Evolutionary conservation across 805 yeast species (phyloP).

Genomic region (Jamesozyma piceae): DNA sequence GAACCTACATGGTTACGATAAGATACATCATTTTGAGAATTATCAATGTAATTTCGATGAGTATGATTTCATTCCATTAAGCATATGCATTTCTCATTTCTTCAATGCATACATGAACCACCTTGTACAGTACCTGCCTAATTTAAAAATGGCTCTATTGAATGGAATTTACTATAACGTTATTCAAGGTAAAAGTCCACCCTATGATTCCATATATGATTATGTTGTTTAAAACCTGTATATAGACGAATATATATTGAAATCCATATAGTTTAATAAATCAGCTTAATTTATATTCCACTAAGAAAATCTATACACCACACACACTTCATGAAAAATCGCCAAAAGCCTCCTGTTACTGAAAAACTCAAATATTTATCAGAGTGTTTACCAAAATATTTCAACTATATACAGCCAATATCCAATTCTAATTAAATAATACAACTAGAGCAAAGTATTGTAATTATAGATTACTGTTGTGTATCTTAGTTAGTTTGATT

Average conservation of each 20-base stretch:
- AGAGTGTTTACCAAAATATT: too few relatives aligned
- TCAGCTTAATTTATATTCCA: too few relatives aligned
- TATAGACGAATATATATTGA: background rate
- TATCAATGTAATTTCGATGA: conserved; percentile 37
- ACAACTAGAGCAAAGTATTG: too few relatives aligned
- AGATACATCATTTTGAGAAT: conserved; percentile 34
- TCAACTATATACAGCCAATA: too few relatives aligned
- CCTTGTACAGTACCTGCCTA: conserved; percentile 30
- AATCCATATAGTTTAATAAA: too few relatives aligned
- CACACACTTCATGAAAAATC: too few relatives aligned
- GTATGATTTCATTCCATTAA: conserved; percentile 34
- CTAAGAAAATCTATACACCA: too few relatives aligned
- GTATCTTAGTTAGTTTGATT: too few relatives aligned
- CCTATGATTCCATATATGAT: conserved; percentile 23
- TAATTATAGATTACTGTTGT: too few relatives aligned
- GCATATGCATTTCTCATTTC: conserved; percentile 39
- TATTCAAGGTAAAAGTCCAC: background rate
- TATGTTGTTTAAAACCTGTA: background rate
- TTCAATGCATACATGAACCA: conserved; percentile 35
- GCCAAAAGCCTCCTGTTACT: too few relatives aligned
- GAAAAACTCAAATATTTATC: too few relatives aligned
- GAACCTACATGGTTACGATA: conserved; percentile 42
- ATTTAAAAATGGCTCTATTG: conserved; percentile 28
- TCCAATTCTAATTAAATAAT: too few relatives aligned
- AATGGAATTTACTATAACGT: conserved; percentile 35